Evolutionary conservation across 2,329 filamentous ascomycete genomes (phyloP).

Genomic region (Trichoderma atroviride): DNA sequence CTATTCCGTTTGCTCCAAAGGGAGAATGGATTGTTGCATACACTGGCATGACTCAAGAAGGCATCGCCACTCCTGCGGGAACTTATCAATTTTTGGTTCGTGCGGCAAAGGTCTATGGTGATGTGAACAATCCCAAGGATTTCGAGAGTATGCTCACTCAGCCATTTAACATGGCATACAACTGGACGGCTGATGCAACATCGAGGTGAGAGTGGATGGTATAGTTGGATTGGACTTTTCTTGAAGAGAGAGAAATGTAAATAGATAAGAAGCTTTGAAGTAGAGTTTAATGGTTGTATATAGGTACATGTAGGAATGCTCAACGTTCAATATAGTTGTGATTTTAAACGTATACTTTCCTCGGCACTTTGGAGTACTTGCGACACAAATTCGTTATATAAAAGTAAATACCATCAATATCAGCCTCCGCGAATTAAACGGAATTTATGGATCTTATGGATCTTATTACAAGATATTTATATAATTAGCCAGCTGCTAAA

Average conservation of each 20-base stretch:
- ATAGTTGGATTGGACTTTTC: neutral
- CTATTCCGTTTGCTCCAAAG: neutral
- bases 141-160: conserved; percentile 11
- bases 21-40: neutral
- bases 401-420: too few species aligned
- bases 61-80: neutral
- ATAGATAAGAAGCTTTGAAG: neutral
- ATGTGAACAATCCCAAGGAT: neutral
- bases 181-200: neutral
- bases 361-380: too few species aligned
- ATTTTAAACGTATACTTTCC: too few species aligned
- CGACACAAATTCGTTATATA: too few species aligned
- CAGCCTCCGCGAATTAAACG: too few species aligned
- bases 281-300: neutral
- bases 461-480: too few species aligned
- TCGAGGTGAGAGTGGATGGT: neutral
- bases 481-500: neutral
- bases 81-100: conserved; percentile 2
- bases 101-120: conserved; percentile 5
- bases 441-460: too few species aligned
- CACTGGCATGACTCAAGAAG: conserved; percentile 12
- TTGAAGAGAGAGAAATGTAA: neutral
- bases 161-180: conserved; percentile 5
- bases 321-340: neutral
- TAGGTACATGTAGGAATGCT: neutral